Evolutionary conservation across 1,284 basidiomycete species (phyloP).

Genomic region (Ceratobasidium sp.): DNA sequence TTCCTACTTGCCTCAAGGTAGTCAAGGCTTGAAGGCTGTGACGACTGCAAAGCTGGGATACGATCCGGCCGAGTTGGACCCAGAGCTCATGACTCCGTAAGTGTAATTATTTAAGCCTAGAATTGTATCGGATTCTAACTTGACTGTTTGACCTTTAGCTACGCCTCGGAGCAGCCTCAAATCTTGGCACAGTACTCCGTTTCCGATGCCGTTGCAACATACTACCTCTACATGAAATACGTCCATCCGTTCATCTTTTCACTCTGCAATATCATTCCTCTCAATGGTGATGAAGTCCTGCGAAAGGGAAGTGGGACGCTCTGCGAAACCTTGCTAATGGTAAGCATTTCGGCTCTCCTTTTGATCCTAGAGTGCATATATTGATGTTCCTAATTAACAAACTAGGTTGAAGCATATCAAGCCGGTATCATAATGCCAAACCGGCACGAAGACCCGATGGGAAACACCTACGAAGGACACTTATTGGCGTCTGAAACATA

Average conservation of each 20-base stretch:
- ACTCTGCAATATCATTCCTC: slow-evolving; percentile 98
- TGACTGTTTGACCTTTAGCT: slow-evolving; percentile 68
- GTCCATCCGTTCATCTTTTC: slow-evolving; percentile 99
- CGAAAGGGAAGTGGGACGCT: slow-evolving; percentile 96
- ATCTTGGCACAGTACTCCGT: slow-evolving; percentile 97
- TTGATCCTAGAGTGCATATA: background rate
- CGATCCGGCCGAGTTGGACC: slow-evolving; percentile 97
- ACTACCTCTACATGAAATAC: slow-evolving; percentile 99
- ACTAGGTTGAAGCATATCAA: slow-evolving; percentile 92
- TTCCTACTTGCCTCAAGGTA: slow-evolving; percentile 98
- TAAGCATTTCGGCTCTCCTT: slow-evolving; percentile 56
- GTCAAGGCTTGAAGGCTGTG: slow-evolving; percentile 98
- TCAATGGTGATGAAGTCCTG: slow-evolving; percentile 96
- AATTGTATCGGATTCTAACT: background rate
- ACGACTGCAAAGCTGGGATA: slow-evolving; percentile 98
- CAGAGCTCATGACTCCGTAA: slow-evolving; percentile 98
- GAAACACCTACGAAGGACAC: slow-evolving; percentile 96
- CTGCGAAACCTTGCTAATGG: slow-evolving; percentile 98
- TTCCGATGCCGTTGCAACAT: slow-evolving; percentile 99
- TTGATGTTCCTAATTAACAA: background rate
- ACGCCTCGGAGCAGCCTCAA: slow-evolving; percentile 97
- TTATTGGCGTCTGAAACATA: slow-evolving; percentile 97
- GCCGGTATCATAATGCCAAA: slow-evolving; percentile 98
- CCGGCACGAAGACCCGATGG: slow-evolving; percentile 91
- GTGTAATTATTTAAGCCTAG: slow-evolving; percentile 50